phyloP scores from a whole-genome alignment of 148 eudicot genomes.

The Beta vulgaris region DNA sequence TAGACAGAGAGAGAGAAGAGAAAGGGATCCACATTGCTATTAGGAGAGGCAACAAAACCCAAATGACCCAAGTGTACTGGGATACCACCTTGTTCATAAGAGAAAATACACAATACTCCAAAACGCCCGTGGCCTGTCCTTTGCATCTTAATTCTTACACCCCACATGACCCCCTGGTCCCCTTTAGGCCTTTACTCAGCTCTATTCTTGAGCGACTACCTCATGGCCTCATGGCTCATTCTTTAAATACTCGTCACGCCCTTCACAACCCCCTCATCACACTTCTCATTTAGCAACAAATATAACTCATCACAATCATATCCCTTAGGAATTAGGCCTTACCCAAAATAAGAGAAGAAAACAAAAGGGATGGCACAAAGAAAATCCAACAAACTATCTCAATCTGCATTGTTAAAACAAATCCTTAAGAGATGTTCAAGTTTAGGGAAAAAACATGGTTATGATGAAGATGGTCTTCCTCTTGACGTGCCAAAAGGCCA shows the following conservation, averaged over 20 bases:
- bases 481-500: constrained; percentile 88
- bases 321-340: too few relatives aligned
- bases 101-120: constrained; percentile 27
- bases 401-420: constrained; percentile 61
- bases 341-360: background rate
- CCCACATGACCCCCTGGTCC: constrained; percentile 36
- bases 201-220: background rate
- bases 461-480: constrained; percentile 54
- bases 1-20: background rate
- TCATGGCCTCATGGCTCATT: too few relatives aligned
- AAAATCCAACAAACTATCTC: constrained; percentile 58
- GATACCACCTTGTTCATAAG: constrained; percentile 40
- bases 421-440: constrained; percentile 80
- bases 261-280: constrained; percentile 34
- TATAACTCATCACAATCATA: too few relatives aligned
- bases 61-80: constrained; percentile 37
- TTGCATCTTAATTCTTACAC: constrained; percentile 30
- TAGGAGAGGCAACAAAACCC: constrained; percentile 40
- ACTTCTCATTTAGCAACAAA: constrained; percentile 11
- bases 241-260: constrained; percentile 47
- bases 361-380: constrained; percentile 44
- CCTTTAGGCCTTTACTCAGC: constrained; percentile 9
- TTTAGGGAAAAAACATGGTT: constrained; percentile 56
- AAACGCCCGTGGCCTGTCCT: constrained; percentile 44
- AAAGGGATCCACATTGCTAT: constrained; percentile 42